Percentiles rank a stretch among this genome's conserved stretches.
These are phyloP conservation scores for Striga asiatica DNA, from an alignment of 257 asterid species.

Conservation along the genomic window DNA sequence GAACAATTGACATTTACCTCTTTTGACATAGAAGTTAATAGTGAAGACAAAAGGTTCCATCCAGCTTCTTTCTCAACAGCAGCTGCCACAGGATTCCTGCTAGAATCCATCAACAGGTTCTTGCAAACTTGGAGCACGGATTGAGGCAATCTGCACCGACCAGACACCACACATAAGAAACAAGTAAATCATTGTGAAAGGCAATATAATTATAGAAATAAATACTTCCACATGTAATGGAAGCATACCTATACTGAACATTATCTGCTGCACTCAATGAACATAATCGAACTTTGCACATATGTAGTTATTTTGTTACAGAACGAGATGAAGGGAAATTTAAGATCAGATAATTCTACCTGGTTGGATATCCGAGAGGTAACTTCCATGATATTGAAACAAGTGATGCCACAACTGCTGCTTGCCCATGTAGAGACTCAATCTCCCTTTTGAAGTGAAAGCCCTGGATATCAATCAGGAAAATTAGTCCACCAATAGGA, in stretches of 20 bases:
- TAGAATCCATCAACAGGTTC: constrained; percentile 66
- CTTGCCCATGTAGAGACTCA: constrained; percentile 82
- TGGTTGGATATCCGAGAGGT: constrained; percentile 96
- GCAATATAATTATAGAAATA: neutral
- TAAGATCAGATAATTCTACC: constrained; percentile 33
- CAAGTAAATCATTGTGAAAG: constrained; percentile 4
- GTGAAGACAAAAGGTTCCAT: constrained; percentile 89
- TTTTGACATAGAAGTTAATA: constrained; percentile 72
- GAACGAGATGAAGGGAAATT: neutral
- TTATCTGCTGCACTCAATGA: constrained; percentile 8
- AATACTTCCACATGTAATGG: neutral
- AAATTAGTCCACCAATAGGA: neutral
- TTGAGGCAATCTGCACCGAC: constrained; percentile 58
- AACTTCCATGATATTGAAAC: constrained; percentile 78
- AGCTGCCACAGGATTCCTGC: constrained; percentile 67
- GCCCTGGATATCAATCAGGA: constrained; percentile 41
- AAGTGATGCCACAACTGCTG: constrained; percentile 83
- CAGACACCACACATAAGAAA: constrained; percentile 13
- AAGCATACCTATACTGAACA: neutral
- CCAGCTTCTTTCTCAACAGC: constrained; percentile 91
- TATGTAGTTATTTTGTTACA: neutral
- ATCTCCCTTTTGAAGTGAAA: constrained; percentile 62
- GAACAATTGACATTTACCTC: constrained; percentile 36
- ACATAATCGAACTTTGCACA: constrained; percentile 7
- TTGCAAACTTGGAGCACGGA: constrained; percentile 83